A percentile compares a stretch with the other conserved stretches of the same genome.
phyloP scores from a whole-genome alignment of 805 yeast genomes.

The Candida insectorum region DNA sequence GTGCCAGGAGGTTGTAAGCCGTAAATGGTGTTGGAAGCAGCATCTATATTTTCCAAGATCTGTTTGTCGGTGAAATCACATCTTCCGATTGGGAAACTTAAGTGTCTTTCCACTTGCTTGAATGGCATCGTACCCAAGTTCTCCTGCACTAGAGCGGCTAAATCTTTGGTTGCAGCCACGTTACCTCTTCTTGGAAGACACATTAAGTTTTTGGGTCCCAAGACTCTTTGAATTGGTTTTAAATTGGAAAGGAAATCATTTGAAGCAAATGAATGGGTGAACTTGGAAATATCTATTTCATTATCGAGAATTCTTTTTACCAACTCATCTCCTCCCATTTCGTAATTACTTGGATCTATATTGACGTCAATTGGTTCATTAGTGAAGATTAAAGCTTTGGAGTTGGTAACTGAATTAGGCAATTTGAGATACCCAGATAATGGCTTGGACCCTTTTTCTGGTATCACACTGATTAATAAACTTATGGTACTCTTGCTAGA shows the following conservation, averaged over 20 bases:
- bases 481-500: conserved; percentile 62
- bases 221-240: conserved; percentile 64
- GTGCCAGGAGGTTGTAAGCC: conserved; percentile 54
- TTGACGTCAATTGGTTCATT: conserved; percentile 44
- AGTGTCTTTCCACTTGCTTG: conserved; percentile 63
- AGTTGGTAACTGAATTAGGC: conserved; percentile 68
- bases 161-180: conserved; percentile 55
- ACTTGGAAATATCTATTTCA: conserved; percentile 44
- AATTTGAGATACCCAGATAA: conserved; percentile 67
- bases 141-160: conserved; percentile 48
- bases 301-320: conserved; percentile 58
- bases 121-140: conserved; percentile 71
- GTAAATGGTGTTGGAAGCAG: conserved; percentile 61
- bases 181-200: conserved; percentile 87
- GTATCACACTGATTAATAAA: conserved; percentile 59
- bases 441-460: conserved; percentile 76
- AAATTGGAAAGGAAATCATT: conserved; percentile 71
- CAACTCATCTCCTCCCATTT: conserved; percentile 72
- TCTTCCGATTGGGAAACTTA: conserved; percentile 71
- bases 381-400: conserved; percentile 68
- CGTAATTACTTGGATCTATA: conserved; percentile 51
- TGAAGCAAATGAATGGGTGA: conserved; percentile 80
- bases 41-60: conserved; percentile 64
- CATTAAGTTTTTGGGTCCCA: conserved; percentile 89
- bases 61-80: conserved; percentile 76